phyloP scores from a whole-genome alignment of 148 eudicot genomes.

The Vaccinium macrocarpon region DNA sequence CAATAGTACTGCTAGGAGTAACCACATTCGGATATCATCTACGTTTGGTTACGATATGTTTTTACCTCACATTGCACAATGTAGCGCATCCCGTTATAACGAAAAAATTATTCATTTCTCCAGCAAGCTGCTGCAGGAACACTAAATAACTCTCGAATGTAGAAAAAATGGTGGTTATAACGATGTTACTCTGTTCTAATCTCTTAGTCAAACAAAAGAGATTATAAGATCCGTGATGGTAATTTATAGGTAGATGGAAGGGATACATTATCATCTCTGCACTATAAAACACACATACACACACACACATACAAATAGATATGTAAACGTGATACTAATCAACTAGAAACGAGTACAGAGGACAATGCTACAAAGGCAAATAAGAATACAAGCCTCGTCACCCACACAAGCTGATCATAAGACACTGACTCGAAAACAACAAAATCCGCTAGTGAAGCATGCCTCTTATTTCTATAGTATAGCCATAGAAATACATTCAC shows the following conservation, averaged over 20 bases:
- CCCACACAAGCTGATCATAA: background rate
- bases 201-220: background rate
- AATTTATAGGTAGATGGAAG: background rate
- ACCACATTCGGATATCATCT: background rate
- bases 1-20: background rate
- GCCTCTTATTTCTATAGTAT: conserved; percentile 10
- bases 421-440: background rate
- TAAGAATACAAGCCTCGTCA: background rate
- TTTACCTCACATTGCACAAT: background rate
- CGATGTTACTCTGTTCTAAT: background rate
- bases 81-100: too few species aligned
- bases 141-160: background rate
- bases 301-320: background rate
- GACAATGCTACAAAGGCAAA: background rate
- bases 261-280: background rate
- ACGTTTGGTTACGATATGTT: background rate
- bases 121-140: background rate
- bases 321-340: background rate
- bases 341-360: background rate
- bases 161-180: background rate
- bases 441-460: background rate
- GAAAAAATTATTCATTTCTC: background rate
- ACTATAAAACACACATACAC: background rate
- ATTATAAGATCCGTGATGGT: background rate
- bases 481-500: background rate